Evolutionary conservation across 2,329 filamentous ascomycete genomes (phyloP).

Genomic region (Beauveria pseudobassiana): DNA sequence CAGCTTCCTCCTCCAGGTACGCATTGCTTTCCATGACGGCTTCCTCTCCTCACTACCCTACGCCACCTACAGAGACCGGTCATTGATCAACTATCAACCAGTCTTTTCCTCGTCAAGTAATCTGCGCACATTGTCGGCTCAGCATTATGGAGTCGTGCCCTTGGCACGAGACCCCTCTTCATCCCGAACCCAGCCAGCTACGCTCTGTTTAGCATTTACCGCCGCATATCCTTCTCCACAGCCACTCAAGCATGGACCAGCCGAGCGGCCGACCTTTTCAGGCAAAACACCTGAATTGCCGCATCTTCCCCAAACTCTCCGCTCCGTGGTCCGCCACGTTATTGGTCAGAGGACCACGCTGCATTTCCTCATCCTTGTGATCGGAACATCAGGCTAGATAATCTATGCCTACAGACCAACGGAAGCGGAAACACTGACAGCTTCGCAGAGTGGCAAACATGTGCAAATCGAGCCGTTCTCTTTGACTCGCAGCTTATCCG

Average conservation of each 20-base stretch:
- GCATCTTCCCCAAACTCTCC: neutral
- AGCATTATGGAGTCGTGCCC: neutral
- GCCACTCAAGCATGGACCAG: neutral
- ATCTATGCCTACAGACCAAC: neutral
- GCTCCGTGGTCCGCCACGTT: neutral
- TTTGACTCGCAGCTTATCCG: neutral
- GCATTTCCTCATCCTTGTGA: neutral
- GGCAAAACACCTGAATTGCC: neutral
- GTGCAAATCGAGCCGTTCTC: neutral
- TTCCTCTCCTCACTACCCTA: neutral
- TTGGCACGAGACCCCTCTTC: conserved; percentile 6
- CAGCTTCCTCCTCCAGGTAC: no score
- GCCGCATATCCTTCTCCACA: neutral
- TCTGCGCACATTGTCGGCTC: conserved; percentile 4
- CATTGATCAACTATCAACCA: no score
- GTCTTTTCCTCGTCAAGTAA: neutral
- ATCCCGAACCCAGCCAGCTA: neutral
- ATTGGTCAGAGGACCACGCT: neutral
- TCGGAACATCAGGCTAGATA: neutral
- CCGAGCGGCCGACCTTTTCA: conserved; percentile 1
- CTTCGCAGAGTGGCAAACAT: neutral
- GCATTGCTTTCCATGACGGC: no score
- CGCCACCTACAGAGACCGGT: no score
- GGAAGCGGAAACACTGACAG: neutral
- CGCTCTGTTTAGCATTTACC: neutral